These are phyloP conservation scores for Fraxinus pennsylvanica DNA, from an alignment of 257 asterid genomes.

Conservation along the genomic window DNA sequence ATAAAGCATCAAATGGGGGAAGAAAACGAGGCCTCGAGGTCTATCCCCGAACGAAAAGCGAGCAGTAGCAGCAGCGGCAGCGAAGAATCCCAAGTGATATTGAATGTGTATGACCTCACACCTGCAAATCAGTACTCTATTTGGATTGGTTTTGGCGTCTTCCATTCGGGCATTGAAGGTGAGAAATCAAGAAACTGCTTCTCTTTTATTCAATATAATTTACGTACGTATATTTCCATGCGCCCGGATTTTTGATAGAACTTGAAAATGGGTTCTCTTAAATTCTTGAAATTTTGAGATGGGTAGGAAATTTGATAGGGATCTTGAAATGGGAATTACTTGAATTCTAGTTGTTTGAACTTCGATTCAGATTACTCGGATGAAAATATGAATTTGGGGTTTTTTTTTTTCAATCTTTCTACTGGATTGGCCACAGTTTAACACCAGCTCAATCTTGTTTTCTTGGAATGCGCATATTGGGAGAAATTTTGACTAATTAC, in stretches of 20 bases:
- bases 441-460: not conserved
- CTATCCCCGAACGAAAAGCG: constrained; percentile 17
- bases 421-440: not conserved
- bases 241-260: not conserved
- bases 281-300: not conserved
- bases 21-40: constrained; percentile 27
- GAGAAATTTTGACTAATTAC: not conserved
- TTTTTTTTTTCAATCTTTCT: not conserved
- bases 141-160: constrained; percentile 57
- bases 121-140: constrained; percentile 42
- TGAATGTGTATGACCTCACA: constrained; percentile 54
- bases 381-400: not conserved
- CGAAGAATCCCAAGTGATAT: constrained; percentile 40
- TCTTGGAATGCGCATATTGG: not conserved
- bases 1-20: constrained; percentile 34
- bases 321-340: not conserved
- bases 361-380: not conserved
- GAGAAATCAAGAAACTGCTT: constrained; percentile 3
- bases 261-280: not conserved
- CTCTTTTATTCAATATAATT: not conserved
- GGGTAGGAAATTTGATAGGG: not conserved
- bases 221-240: not conserved
- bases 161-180: constrained; percentile 65
- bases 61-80: constrained; percentile 21
- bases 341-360: not conserved